A percentile compares a stretch with the other conserved stretches of the same genome.
These are phyloP conservation scores for Phaeophleospora eucalypticola DNA, from an alignment of 2,329 filamentous ascomycete genomes.

Conservation along the genomic window DNA sequence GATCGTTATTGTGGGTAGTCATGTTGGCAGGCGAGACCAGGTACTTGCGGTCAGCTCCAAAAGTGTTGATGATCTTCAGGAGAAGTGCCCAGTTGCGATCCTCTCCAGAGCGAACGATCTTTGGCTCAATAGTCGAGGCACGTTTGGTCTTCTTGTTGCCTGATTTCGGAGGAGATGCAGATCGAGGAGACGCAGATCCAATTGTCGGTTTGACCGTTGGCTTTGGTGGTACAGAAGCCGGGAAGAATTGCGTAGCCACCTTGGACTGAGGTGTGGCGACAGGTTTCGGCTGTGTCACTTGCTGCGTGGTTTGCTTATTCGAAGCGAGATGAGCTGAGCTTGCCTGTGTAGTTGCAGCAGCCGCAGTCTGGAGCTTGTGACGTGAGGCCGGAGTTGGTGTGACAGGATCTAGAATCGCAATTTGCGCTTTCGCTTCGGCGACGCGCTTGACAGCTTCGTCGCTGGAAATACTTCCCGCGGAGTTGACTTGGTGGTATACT, in stretches of 20 bases:
- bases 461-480: neutral
- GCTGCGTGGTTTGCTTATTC: neutral
- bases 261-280: conserved; percentile 10
- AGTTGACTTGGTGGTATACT: neutral
- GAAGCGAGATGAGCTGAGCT: no score
- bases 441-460: neutral
- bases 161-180: no score
- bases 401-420: neutral
- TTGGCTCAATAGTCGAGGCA: conserved; percentile 29
- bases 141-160: conserved; percentile 13
- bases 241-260: conserved; percentile 16
- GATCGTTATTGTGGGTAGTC: conserved; percentile 39
- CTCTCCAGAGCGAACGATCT: conserved; percentile 40
- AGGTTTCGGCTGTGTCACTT: neutral
- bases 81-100: conserved; percentile 45
- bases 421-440: neutral
- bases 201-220: no score
- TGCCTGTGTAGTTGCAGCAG: no score
- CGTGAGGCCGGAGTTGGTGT: neutral
- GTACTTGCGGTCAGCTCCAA: conserved; percentile 41
- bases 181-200: no score
- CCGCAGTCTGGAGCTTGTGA: neutral
- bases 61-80: conserved; percentile 38
- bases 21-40: conserved; percentile 44
- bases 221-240: conserved; percentile 19